Percentiles rank a stretch among this genome's conserved stretches.
Conservation (phyloP, 2,329 filamentous ascomycete genomes). For the Scleromitrula shiraiana region DNA sequence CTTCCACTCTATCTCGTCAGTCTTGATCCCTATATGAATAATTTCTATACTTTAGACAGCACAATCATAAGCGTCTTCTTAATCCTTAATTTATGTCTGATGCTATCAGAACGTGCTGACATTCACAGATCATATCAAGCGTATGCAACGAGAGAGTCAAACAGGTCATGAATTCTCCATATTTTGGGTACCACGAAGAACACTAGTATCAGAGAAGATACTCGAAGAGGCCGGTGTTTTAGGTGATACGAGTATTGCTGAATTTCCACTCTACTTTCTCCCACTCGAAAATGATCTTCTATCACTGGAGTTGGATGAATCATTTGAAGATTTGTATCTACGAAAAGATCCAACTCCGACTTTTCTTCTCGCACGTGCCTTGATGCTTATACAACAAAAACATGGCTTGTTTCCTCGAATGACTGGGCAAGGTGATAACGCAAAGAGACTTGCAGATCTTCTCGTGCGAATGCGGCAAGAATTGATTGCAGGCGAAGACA, state of each 20-base stretch:
- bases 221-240: constrained; percentile 89
- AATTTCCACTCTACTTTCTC: constrained; percentile 84
- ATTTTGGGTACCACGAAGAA: constrained; percentile 91
- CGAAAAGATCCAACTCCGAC: constrained; percentile 87
- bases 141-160: constrained; percentile 77
- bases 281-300: constrained; percentile 86
- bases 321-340: constrained; percentile 81
- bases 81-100: constrained; percentile 28
- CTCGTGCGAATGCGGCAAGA: constrained; percentile 89
- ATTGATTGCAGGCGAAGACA: constrained; percentile 69
- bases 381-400: constrained; percentile 89
- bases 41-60: constrained; percentile 21
- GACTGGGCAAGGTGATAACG: constrained; percentile 91
- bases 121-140: constrained; percentile 76
- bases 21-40: constrained; percentile 46
- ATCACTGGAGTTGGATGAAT: constrained; percentile 80
- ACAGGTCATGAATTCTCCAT: constrained; percentile 94
- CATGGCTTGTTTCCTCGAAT: constrained; percentile 93
- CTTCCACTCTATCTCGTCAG: constrained; percentile 47
- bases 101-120: constrained; percentile 54
- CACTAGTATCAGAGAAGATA: constrained; percentile 81
- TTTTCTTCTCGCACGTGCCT: constrained; percentile 78
- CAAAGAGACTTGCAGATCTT: constrained; percentile 78
- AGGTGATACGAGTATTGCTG: constrained; percentile 82
- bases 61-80: constrained; percentile 36